Conservation (phyloP, 139 green algal species). For the Deuterostichococcus epilithicus region DNA sequence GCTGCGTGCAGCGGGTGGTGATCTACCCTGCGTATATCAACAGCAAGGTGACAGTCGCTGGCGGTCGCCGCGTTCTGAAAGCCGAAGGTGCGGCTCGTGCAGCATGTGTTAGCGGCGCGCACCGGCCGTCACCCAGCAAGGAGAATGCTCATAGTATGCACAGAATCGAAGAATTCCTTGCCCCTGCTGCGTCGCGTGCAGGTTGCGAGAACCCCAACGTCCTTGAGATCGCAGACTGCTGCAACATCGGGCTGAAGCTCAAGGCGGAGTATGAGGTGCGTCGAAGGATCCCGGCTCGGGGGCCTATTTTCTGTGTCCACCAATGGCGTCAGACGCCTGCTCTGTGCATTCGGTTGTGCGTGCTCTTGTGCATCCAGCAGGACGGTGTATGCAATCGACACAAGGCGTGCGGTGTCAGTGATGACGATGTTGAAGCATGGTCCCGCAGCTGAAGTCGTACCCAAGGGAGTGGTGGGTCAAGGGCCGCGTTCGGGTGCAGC, state of each 20-base stretch:
- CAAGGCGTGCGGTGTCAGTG: too few relatives aligned
- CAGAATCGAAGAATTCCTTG: neutral
- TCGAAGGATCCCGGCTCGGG: too few relatives aligned
- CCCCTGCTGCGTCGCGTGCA: slow-evolving; percentile 15
- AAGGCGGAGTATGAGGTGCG: slow-evolving; percentile 37
- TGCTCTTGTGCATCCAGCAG: neutral
- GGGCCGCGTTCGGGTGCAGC: slow-evolving; percentile 50
- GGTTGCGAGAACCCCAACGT: slow-evolving; percentile 47
- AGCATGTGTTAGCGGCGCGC: too few relatives aligned
- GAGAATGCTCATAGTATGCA: too few relatives aligned
- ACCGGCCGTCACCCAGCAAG: too few relatives aligned
- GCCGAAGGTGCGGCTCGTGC: slow-evolving; percentile 30
- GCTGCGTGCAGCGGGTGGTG: slow-evolving; percentile 42
- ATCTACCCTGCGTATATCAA: slow-evolving; percentile 68
- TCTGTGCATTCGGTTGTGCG: neutral
- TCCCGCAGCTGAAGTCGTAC: slow-evolving; percentile 54
- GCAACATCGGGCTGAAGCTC: slow-evolving; percentile 35
- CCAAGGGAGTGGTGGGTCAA: slow-evolving; percentile 47
- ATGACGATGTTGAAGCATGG: neutral
- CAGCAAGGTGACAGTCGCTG: slow-evolving; percentile 44
- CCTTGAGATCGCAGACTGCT: slow-evolving; percentile 49
- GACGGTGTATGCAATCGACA: too few relatives aligned
- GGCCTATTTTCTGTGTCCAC: too few relatives aligned
- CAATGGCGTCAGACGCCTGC: neutral
- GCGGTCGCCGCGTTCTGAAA: slow-evolving; percentile 47